These are phyloP conservation scores for Leptographium radiaticola DNA, from an alignment of 2,329 filamentous ascomycete species.

Conservation along the genomic window DNA sequence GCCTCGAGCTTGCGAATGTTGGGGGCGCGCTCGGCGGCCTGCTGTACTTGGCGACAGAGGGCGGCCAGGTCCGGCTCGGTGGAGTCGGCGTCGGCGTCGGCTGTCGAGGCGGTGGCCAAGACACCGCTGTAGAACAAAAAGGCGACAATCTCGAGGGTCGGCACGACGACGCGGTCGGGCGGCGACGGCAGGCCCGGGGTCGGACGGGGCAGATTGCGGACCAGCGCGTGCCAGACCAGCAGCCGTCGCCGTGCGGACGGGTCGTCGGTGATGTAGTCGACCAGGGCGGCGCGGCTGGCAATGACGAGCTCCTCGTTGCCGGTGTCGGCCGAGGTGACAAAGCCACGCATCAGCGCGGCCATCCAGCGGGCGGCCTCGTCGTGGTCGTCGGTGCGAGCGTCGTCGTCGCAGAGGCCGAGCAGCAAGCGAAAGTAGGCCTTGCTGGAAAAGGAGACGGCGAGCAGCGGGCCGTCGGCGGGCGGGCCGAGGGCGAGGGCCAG, in stretches of 20 bases:
- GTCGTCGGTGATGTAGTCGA: slow-evolving; percentile 31
- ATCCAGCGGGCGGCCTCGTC: slow-evolving; percentile 27
- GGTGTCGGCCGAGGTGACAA: slow-evolving; percentile 62
- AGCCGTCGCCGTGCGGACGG: slow-evolving; percentile 26
- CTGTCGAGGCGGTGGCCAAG: too few species aligned
- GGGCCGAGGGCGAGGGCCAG: slow-evolving; percentile 29
- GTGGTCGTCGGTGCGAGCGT: too few species aligned
- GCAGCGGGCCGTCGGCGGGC: slow-evolving; percentile 16
- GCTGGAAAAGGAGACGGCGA: slow-evolving; percentile 39
- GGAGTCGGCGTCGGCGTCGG: slow-evolving; percentile 14
- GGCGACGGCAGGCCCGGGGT: slow-evolving; percentile 22
- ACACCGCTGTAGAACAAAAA: slow-evolving; percentile 59
- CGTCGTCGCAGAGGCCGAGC: slow-evolving; percentile 29
- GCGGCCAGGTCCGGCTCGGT: slow-evolving; percentile 31
- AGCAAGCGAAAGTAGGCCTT: slow-evolving; percentile 43
- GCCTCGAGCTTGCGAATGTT: slow-evolving; percentile 74
- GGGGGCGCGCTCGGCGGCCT: slow-evolving; percentile 68
- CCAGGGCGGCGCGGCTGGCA: slow-evolving; percentile 52
- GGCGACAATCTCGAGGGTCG: slow-evolving; percentile 62
- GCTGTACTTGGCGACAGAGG: slow-evolving; percentile 60
- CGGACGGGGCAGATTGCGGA: slow-evolving; percentile 38
- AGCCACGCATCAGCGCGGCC: slow-evolving; percentile 48
- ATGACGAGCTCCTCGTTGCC: slow-evolving; percentile 65
- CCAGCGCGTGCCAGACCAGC: slow-evolving; percentile 28
- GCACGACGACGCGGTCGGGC: slow-evolving; percentile 58